Evolutionary conservation across 2,329 filamentous ascomycete species (phyloP).

Genomic region (Erysiphe pulchra): DNA sequence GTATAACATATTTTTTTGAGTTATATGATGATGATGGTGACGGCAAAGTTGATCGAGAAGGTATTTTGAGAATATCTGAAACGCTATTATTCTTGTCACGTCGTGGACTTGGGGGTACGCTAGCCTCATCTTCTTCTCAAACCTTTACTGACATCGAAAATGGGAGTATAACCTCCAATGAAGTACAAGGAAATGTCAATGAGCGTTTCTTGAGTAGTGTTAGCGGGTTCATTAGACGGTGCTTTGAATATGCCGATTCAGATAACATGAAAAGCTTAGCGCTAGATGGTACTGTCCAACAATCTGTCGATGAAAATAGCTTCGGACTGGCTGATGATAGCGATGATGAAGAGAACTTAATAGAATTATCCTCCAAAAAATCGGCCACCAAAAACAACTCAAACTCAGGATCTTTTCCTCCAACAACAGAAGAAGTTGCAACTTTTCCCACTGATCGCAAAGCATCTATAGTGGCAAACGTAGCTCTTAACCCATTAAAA

Average conservation of each 20-base stretch:
- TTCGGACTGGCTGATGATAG: slow-evolving; percentile 58
- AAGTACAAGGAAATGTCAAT: slow-evolving; percentile 35
- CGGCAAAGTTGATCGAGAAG: slow-evolving; percentile 80
- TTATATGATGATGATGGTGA: slow-evolving; percentile 85
- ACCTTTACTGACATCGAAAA: slow-evolving; percentile 22
- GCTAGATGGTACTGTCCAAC: slow-evolving; percentile 15
- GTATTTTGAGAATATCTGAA: slow-evolving; percentile 84
- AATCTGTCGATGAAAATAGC: slow-evolving; percentile 18
- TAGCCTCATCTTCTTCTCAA: slow-evolving; percentile 36
- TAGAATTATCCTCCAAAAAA: slow-evolving; percentile 25
- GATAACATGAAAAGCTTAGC: slow-evolving; percentile 42
- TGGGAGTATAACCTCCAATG: slow-evolving; percentile 12
- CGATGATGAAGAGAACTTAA: slow-evolving; percentile 32
- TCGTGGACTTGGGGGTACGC: slow-evolving; percentile 53
- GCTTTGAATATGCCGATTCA: slow-evolving; percentile 94
- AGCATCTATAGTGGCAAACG: slow-evolving; percentile 57
- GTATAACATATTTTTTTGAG: slow-evolving; percentile 93
- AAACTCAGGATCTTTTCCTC: slow-evolving; percentile 2
- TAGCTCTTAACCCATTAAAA: slow-evolving; percentile 74
- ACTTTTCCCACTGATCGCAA: slow-evolving; percentile 14
- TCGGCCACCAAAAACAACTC: slow-evolving; percentile 7
- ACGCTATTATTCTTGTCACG: slow-evolving; percentile 78
- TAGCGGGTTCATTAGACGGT: slow-evolving; percentile 82
- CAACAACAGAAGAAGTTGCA: neutral
- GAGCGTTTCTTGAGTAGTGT: slow-evolving; percentile 83